Conservation (phyloP, 257 asterid species). For the Solanum megistacrolobum region DNA sequence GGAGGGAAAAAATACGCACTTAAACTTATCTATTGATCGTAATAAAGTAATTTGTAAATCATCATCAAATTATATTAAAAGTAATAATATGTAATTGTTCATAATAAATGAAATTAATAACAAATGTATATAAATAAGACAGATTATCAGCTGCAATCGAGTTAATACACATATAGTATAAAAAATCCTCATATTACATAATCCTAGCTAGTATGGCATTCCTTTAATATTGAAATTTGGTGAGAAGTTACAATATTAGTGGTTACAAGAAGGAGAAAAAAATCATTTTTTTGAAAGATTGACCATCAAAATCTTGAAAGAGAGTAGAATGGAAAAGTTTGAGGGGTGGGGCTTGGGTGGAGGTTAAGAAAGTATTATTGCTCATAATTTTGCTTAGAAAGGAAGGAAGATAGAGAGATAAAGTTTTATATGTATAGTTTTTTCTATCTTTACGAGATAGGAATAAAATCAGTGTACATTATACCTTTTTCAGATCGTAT, state of each 20-base stretch:
- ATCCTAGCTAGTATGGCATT: neutral
- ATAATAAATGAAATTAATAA: neutral
- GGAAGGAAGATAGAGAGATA: neutral
- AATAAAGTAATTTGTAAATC: neutral
- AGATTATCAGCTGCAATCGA: no score
- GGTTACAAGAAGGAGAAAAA: neutral
- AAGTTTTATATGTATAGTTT: no score
- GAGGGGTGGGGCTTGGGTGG: neutral
- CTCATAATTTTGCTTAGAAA: neutral
- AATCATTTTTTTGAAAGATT: neutral
- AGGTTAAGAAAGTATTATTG: neutral
- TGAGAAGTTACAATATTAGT: constrained; percentile 5
- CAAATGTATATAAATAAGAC: neutral
- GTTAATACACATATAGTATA: no score
- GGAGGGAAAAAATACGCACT: neutral
- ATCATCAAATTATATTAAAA: neutral
- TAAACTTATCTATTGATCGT: neutral
- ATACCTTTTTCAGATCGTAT: no score
- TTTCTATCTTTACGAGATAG: no score
- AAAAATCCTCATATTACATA: no score
- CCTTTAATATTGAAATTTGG: neutral
- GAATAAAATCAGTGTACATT: no score
- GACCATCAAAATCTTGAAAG: neutral
- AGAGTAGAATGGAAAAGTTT: constrained; percentile 1
- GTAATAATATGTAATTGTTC: neutral